These are phyloP conservation scores for Xylaria sp. DNA, from an alignment of 2,329 filamentous ascomycete genomes.

Conservation along the genomic window DNA sequence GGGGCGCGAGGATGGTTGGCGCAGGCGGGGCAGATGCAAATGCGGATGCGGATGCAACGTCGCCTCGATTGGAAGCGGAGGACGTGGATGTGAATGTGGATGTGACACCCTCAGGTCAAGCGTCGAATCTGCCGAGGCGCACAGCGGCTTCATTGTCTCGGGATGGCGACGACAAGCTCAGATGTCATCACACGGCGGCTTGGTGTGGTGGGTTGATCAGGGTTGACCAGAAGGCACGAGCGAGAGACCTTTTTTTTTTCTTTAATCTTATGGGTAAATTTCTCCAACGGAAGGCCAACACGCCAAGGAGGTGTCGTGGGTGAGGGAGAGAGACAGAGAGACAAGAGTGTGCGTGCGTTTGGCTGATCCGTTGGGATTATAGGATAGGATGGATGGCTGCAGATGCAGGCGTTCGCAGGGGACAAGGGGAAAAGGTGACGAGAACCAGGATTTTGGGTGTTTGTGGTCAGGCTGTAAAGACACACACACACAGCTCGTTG, in stretches of 20 bases:
- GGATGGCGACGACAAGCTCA: slow-evolving; percentile 41
- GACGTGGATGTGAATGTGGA: slow-evolving; percentile 27
- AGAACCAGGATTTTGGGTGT: slow-evolving; percentile 36
- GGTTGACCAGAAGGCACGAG: not conserved
- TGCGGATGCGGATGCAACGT: slow-evolving; percentile 48
- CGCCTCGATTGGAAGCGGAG: slow-evolving; percentile 40
- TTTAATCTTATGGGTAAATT: not conserved
- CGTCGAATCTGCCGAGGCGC: slow-evolving; percentile 48
- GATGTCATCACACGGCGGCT: slow-evolving; percentile 40
- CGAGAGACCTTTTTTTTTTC: not conserved
- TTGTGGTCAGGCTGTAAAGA: slow-evolving; percentile 10
- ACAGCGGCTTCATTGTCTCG: slow-evolving; percentile 51
- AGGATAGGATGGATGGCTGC: slow-evolving; percentile 38
- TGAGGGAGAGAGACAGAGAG: not conserved
- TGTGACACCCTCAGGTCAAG: slow-evolving; percentile 50
- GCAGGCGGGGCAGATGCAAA: slow-evolving; percentile 47
- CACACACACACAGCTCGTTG: not conserved
- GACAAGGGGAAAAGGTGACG: slow-evolving; percentile 39
- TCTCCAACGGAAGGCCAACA: not conserved
- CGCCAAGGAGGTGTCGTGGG: slow-evolving; percentile 15
- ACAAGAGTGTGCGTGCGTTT: slow-evolving; percentile 3
- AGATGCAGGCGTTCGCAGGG: slow-evolving; percentile 42
- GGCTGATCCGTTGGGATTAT: slow-evolving; percentile 28
- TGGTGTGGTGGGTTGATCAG: slow-evolving; percentile 17
- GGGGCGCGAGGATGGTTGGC: slow-evolving; percentile 43